Evolutionary conservation across 345 rosid genomes (phyloP).

Genomic region (Eucalyptus microcorys): DNA sequence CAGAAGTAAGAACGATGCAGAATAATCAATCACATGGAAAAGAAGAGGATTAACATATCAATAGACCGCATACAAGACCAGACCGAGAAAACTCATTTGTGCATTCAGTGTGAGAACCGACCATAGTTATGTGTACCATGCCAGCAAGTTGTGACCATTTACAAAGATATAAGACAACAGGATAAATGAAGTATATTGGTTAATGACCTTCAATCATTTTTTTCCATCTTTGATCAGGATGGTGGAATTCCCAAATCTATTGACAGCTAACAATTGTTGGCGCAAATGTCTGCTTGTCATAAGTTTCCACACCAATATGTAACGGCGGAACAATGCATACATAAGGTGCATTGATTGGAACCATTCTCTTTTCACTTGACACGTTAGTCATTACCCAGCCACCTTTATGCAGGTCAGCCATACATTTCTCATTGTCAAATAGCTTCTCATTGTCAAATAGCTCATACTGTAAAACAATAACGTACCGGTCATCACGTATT

Average conservation of each 20-base stretch:
- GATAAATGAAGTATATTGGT: not conserved
- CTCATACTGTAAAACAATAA: not conserved
- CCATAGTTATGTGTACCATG: not conserved
- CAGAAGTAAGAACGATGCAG: not conserved
- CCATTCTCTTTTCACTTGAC: not conserved
- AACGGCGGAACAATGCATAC: not conserved
- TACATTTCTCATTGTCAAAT: not conserved
- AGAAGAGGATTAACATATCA: not conserved
- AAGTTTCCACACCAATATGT: not conserved
- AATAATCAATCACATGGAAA: not conserved
- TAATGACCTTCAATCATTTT: not conserved
- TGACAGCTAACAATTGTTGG: not conserved
- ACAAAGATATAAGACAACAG: not conserved
- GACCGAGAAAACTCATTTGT: not conserved
- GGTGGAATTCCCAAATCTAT: not conserved
- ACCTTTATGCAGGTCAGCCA: not conserved
- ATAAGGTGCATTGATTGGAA: not conserved
- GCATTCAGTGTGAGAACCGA: not conserved
- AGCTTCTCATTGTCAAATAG: not conserved
- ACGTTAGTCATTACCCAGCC: not conserved
- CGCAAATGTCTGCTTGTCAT: not conserved
- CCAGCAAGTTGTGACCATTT: not conserved
- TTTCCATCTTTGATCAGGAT: not conserved
- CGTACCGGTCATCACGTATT: slow-evolving; percentile 98
- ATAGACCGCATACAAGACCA: not conserved